A percentile compares a stretch with the other conserved stretches of the same genome.
Evolutionary conservation across 108 stramenopile species (phyloP).

Genomic region (Nannochloropsis oceanica): DNA sequence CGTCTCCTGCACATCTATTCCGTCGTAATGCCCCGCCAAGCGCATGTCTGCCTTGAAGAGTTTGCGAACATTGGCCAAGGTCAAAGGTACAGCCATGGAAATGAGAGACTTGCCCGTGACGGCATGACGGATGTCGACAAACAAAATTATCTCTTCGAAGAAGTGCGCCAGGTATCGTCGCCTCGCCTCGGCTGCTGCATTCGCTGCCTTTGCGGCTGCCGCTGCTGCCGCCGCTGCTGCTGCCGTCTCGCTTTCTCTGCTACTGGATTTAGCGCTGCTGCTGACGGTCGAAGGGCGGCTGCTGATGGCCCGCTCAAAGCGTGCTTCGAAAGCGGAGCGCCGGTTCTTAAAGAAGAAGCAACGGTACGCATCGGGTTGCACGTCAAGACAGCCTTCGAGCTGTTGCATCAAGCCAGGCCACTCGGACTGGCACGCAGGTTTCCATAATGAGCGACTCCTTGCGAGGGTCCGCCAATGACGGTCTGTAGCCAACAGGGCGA

Average conservation of each 20-base stretch:
- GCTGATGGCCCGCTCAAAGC: not conserved
- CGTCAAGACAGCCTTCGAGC: not conserved
- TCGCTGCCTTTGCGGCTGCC: not conserved
- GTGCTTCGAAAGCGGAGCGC: not conserved
- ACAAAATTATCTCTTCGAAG: not conserved
- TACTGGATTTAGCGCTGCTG: not conserved
- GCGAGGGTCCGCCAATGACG: not conserved
- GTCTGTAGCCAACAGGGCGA: not conserved
- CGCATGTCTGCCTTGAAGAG: not conserved
- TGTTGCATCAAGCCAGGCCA: not conserved
- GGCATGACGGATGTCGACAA: not conserved
- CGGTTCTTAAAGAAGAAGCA: not conserved
- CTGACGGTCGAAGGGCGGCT: not conserved
- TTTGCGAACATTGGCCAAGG: not conserved
- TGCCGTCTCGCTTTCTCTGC: not conserved
- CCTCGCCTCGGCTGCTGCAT: not conserved
- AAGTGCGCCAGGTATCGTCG: not conserved
- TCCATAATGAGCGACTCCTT: not conserved
- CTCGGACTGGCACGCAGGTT: not conserved
- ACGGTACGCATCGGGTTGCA: not conserved
- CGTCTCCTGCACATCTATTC: not conserved
- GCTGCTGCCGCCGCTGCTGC: not conserved
- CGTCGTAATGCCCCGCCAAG: not conserved
- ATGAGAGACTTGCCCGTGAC: not conserved
- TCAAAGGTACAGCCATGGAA: not conserved